These are phyloP conservation scores for Craspedostauros australis DNA, from an alignment of 108 stramenopile genomes.

Conservation along the genomic window DNA sequence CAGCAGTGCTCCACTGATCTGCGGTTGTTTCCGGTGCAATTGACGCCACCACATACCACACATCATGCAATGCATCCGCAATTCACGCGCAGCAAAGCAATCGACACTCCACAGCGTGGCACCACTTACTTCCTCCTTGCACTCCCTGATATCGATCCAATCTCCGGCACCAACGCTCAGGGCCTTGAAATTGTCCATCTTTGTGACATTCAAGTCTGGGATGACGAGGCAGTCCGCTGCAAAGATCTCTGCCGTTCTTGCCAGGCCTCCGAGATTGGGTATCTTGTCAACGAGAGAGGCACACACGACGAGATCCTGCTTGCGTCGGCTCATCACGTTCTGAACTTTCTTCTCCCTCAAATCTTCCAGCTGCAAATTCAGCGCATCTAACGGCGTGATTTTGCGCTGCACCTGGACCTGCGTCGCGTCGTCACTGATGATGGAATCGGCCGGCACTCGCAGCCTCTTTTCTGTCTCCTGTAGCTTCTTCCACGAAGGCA, in stretches of 20 bases:
- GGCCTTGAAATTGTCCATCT: conserved; percentile 84
- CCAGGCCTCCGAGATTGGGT: conserved; percentile 83
- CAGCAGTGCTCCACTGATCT: background rate
- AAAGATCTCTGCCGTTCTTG: conserved; percentile 86
- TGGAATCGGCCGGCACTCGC: background rate
- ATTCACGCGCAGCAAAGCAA: no score
- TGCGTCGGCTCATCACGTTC: conserved; percentile 71
- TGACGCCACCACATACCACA: no score
- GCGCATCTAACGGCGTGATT: conserved; percentile 78
- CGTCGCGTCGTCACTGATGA: conserved; percentile 1
- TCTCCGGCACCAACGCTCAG: conserved; percentile 79
- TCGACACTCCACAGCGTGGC: no score
- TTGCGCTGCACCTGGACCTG: conserved; percentile 81
- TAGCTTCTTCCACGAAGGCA: no score
- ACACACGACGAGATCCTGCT: conserved; percentile 82
- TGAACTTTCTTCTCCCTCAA: conserved; percentile 34
- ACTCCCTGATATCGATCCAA: conserved; percentile 88
- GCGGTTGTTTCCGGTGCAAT: no score
- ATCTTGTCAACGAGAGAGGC: conserved; percentile 86
- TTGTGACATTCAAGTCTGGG: conserved; percentile 57
- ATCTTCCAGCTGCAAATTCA: conserved; percentile 62
- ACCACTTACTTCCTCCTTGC: conserved; percentile 67
- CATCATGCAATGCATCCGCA: no score
- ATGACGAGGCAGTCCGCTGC: conserved; percentile 68
- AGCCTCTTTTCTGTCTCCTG: no score